Evolutionary conservation across 176 grass and related monocot species (phyloP).

Genomic region (Eleusine coracana): DNA sequence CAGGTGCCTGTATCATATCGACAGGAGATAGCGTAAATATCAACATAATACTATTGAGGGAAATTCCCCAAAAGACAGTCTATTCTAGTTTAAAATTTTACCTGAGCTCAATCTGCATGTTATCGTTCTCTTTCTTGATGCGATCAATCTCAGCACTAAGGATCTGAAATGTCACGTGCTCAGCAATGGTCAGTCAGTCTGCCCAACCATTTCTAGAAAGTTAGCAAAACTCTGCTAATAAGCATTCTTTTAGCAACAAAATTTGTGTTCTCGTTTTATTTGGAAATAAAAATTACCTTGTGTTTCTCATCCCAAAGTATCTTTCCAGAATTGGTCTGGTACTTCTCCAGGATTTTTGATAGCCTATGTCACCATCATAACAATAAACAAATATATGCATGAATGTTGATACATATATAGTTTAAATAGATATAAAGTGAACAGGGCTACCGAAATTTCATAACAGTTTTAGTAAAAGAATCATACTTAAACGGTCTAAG

Average conservation of each 20-base stretch:
- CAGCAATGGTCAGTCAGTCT: slow-evolving; percentile 18
- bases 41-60: not conserved
- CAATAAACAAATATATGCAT: not conserved
- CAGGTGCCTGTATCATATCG: slow-evolving; percentile 62
- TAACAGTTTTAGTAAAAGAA: slow-evolving; percentile 1
- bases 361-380: slow-evolving; percentile 55
- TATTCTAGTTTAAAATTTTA: slow-evolving; percentile 20
- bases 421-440: slow-evolving; percentile 1
- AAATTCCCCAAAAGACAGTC: not conserved
- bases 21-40: not conserved
- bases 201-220: not conserved
- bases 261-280: not conserved
- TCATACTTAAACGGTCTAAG: not conserved
- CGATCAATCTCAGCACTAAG: slow-evolving; percentile 85
- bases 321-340: slow-evolving; percentile 88
- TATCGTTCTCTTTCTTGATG: slow-evolving; percentile 95
- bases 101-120: slow-evolving; percentile 97
- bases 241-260: not conserved
- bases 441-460: not conserved
- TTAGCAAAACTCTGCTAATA: not conserved
- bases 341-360: slow-evolving; percentile 86
- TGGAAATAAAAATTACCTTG: slow-evolving; percentile 56
- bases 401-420: not conserved
- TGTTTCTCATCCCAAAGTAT: slow-evolving; percentile 96
- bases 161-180: slow-evolving; percentile 54